These are phyloP conservation scores for Wickerhamomyces sp. DNA, from an alignment of 1,139 yeast genomes.

Conservation along the genomic window DNA sequence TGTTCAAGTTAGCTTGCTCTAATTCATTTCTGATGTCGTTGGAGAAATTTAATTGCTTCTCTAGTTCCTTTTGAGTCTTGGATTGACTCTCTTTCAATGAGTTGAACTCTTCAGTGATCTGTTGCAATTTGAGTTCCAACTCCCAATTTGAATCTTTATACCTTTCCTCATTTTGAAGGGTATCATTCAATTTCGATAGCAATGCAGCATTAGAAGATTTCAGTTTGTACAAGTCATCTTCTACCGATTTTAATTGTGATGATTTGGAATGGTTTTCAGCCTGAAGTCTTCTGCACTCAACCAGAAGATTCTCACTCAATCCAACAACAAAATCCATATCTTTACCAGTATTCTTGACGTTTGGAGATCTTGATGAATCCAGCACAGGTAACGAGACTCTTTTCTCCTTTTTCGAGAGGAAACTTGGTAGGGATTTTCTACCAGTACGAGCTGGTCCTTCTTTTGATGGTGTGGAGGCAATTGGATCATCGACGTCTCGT, in stretches of 20 bases:
- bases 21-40: constrained; percentile 38
- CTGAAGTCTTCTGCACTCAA: constrained; percentile 74
- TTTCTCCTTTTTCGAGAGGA: constrained; percentile 26
- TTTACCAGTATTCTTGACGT: constrained; percentile 29
- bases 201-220: constrained; percentile 32
- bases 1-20: constrained; percentile 43
- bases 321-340: constrained; percentile 82
- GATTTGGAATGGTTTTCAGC: constrained; percentile 57
- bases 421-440: constrained; percentile 23
- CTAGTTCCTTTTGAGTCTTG: constrained; percentile 31
- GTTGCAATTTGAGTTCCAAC: constrained; percentile 54
- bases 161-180: constrained; percentile 38
- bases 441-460: constrained; percentile 19
- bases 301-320: constrained; percentile 69
- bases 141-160: constrained; percentile 78
- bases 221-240: constrained; percentile 39
- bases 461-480: constrained; percentile 7
- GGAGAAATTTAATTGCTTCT: constrained; percentile 22
- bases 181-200: constrained; percentile 28
- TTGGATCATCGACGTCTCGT: constrained; percentile 10
- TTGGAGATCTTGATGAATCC: constrained; percentile 22
- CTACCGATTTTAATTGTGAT: constrained; percentile 22
- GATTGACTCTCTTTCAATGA: constrained; percentile 27
- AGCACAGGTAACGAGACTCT: constrained; percentile 27
- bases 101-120: constrained; percentile 41